Conservation (phyloP, 2,329 filamentous ascomycete species). For the Cladosporium phlei region DNA sequence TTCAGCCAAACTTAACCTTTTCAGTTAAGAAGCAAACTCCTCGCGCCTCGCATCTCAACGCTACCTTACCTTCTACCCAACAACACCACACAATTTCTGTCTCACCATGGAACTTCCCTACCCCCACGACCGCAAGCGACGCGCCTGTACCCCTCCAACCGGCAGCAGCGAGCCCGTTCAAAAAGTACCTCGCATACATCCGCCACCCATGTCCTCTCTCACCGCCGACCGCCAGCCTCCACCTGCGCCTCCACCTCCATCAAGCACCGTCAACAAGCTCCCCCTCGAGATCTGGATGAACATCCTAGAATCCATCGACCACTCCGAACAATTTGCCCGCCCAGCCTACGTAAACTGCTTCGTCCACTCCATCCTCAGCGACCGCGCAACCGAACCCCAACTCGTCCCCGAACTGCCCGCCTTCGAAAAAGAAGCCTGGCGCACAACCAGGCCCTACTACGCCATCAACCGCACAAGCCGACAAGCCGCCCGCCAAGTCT, state of each 20-base stretch:
- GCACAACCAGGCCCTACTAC: not conserved
- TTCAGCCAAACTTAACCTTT: too few relatives aligned
- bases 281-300: not conserved
- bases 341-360: not conserved
- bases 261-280: not conserved
- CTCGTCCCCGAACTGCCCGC: not conserved
- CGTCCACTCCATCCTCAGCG: not conserved
- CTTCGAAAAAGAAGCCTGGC: not conserved
- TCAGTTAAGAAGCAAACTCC: too few relatives aligned
- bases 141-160: too few relatives aligned
- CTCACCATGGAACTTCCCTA: too few relatives aligned
- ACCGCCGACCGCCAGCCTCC: too few relatives aligned
- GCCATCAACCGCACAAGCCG: not conserved
- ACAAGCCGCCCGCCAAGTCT: not conserved
- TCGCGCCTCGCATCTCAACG: too few relatives aligned
- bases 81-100: too few relatives aligned
- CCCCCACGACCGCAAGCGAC: too few relatives aligned
- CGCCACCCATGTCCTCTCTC: too few relatives aligned
- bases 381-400: not conserved
- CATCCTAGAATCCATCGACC: constrained; percentile 1
- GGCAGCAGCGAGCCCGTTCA: too few relatives aligned
- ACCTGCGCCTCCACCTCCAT: not conserved
- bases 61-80: too few relatives aligned
- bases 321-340: not conserved
- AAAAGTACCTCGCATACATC: too few relatives aligned